These are phyloP conservation scores for Barnettozyma populi DNA, from an alignment of 805 yeast genomes.

Conservation along the genomic window DNA sequence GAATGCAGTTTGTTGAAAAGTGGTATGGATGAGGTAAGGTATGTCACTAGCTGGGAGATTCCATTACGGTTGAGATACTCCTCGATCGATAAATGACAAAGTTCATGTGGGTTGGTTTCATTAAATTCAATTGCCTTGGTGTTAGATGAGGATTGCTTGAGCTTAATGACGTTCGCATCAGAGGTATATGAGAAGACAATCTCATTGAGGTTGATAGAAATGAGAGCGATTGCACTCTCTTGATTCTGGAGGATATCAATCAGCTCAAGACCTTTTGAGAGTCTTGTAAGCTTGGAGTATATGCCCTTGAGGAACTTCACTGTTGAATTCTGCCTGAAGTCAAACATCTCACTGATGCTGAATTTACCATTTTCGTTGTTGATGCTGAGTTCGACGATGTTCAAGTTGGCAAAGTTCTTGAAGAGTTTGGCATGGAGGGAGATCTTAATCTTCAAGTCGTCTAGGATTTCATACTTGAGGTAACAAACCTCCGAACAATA, in stretches of 20 bases:
- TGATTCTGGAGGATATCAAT: slow-evolving; percentile 20
- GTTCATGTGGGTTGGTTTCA: slow-evolving; percentile 20
- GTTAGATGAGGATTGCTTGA: slow-evolving; percentile 1
- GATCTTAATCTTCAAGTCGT: slow-evolving; percentile 6
- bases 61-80: slow-evolving; percentile 19
- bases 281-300: slow-evolving; percentile 15
- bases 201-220: slow-evolving; percentile 23
- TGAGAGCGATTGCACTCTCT: slow-evolving; percentile 13
- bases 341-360: slow-evolving; percentile 4
- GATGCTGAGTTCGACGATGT: slow-evolving; percentile 17
- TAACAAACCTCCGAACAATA: slow-evolving; percentile 31
- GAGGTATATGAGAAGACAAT: slow-evolving; percentile 21
- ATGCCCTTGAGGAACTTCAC: slow-evolving; percentile 8
- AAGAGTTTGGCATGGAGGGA: slow-evolving; percentile 8
- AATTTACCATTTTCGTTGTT: slow-evolving; percentile 6
- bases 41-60: slow-evolving; percentile 6
- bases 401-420: slow-evolving; percentile 6
- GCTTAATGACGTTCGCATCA: slow-evolving; percentile 9
- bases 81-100: slow-evolving; percentile 21
- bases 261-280: slow-evolving; percentile 23
- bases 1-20: slow-evolving; percentile 17
- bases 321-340: slow-evolving; percentile 29
- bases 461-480: slow-evolving; percentile 17
- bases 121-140: slow-evolving; percentile 19
- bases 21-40: slow-evolving; percentile 17